Conservation (phyloP, 352 stramenopile species). For the Phytophthora chlamydospora region DNA sequence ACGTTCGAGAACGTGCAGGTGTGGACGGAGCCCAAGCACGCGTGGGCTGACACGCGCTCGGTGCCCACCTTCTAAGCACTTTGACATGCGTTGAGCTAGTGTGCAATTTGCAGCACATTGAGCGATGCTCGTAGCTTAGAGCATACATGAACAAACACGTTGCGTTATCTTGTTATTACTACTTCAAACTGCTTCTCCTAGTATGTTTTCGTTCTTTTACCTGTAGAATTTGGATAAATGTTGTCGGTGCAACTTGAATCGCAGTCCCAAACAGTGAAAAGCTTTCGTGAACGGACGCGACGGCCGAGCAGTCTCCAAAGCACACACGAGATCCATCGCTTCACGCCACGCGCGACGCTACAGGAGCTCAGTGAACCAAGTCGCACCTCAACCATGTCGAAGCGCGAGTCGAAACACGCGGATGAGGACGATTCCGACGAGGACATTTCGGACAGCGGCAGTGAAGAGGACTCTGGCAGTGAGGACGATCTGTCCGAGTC, state of each 20-base stretch:
- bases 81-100: too few species aligned
- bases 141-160: too few species aligned
- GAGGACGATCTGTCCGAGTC: constrained; percentile 83
- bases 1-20: constrained; percentile 63
- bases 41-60: constrained; percentile 50
- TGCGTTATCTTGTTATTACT: too few species aligned
- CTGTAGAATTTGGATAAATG: too few species aligned
- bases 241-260: too few species aligned
- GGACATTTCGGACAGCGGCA: constrained; percentile 56
- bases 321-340: constrained; percentile 21
- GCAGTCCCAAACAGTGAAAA: too few species aligned
- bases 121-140: too few species aligned
- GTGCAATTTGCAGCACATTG: too few species aligned
- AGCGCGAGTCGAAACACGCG: constrained; percentile 66
- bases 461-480: constrained; percentile 45
- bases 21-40: constrained; percentile 63
- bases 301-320: constrained; percentile 10
- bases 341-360: constrained; percentile 5
- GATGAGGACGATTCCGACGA: constrained; percentile 61
- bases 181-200: too few species aligned
- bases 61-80: constrained; percentile 31
- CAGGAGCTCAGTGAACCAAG: background rate
- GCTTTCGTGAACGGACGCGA: constrained; percentile 32
- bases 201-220: too few species aligned
- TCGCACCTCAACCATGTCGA: constrained; percentile 47